Base-by-base conservation (phyloP, 2,329 filamentous ascomycete genomes). In the Xylaria sp. region DNA sequence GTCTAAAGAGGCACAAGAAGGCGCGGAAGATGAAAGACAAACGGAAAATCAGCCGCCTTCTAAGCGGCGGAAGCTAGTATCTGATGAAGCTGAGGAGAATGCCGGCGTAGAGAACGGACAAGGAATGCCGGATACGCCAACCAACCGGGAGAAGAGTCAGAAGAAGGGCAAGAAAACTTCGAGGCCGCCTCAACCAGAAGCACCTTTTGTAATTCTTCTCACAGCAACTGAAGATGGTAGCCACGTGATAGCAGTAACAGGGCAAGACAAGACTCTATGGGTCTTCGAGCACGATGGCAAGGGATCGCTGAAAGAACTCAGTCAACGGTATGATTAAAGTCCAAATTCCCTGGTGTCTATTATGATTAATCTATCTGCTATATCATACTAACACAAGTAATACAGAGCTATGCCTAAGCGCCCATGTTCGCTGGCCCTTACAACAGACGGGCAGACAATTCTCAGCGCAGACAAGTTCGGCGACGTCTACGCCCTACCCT, bases 381-480 rank as follows among this genome's bases (percentile, higher is more conserved):
- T 54, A 48, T 31, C 31, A 58, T 59, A 67, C 79, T 82, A 65
- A 82, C 73, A 54, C 41, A 33, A 48, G 41, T 8, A 51, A 8
- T 36, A 61, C 69, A 95, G 94, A 80, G 83, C 82, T 67, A 97
- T 98, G 92, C 93, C 94, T 48, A 98, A 98, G 83, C 90, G 94
- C 43, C 94, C 94, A 13, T 95, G 91, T 78, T 90, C 92, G 43
- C 84, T 98, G 67, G 83, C 86, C 61, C 81, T 98, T 62, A 89
- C 91, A 8, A 83, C 88, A 48, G 91, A 94, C 77, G 86, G 89
- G 70, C 85, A 86, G 52, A 92, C 90, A 9, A 93, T 99, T 71
- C 82, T 98, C 67, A 90, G 89, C 70, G 95, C 90, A 62, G 96
- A 99, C 84, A 99, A 99, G 80, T 98, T 98, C 77, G 96, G 96